Evolutionary conservation across 2,329 filamentous ascomycete genomes (phyloP).

Genomic region (Verticillium isaacii): DNA sequence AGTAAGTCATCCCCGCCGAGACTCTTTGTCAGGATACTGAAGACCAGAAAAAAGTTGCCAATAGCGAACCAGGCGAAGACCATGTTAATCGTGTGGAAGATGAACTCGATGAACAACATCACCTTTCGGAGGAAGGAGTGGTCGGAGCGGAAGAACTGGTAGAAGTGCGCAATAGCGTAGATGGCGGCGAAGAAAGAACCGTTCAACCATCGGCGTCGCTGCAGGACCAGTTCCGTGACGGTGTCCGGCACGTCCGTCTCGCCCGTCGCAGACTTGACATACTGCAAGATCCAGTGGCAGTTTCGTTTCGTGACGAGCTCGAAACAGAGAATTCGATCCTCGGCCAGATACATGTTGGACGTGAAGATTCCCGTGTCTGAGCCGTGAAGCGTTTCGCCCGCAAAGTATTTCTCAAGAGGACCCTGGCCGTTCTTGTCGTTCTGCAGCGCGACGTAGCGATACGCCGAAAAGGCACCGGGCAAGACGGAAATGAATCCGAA

Average conservation of each 20-base stretch:
- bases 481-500: slow-evolving; percentile 98
- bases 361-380: slow-evolving; percentile 94
- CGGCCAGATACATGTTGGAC: slow-evolving; percentile 98
- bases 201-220: slow-evolving; percentile 95
- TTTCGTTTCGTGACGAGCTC: slow-evolving; percentile 97
- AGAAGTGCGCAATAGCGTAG: slow-evolving; percentile 91
- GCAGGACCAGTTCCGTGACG: slow-evolving; percentile 91
- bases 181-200: slow-evolving; percentile 97
- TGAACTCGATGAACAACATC: slow-evolving; percentile 87
- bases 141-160: slow-evolving; percentile 90
- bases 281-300: slow-evolving; percentile 95
- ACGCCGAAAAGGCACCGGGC: slow-evolving; percentile 97
- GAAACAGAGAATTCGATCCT: slow-evolving; percentile 98
- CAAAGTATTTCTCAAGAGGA: slow-evolving; percentile 93
- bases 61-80: slow-evolving; percentile 98
- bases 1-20: slow-evolving; percentile 66
- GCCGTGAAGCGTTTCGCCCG: slow-evolving; percentile 92
- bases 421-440: slow-evolving; percentile 95
- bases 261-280: slow-evolving; percentile 94
- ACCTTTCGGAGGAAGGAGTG: slow-evolving; percentile 84
- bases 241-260: slow-evolving; percentile 96
- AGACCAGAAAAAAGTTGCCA: slow-evolving; percentile 98
- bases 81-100: slow-evolving; percentile 95
- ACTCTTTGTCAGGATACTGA: slow-evolving; percentile 90
- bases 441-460: slow-evolving; percentile 88